These are phyloP conservation scores for Phytophthora cryptogea DNA, from an alignment of 352 stramenopile species.

Conservation along the genomic window DNA sequence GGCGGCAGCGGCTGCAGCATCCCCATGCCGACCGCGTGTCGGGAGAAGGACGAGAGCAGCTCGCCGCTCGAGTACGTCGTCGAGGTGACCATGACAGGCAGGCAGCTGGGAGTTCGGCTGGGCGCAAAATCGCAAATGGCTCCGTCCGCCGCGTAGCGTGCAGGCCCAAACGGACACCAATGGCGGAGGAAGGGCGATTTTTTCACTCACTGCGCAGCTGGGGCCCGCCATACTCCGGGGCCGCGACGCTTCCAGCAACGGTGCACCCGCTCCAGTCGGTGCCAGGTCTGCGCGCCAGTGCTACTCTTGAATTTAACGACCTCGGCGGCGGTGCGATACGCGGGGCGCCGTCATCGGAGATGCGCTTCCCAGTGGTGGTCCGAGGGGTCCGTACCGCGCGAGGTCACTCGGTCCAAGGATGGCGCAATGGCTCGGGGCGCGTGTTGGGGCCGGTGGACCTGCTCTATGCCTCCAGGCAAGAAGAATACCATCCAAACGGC, in stretches of 20 bases:
- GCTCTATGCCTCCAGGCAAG: conserved; percentile 1
- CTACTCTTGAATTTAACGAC: conserved; percentile 8
- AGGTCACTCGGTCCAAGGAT: conserved; percentile 1
- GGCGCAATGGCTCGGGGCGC: background rate
- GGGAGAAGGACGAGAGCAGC: conserved; percentile 35
- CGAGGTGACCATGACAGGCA: conserved; percentile 29
- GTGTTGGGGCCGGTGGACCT: background rate
- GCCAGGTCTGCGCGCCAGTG: conserved; percentile 11
- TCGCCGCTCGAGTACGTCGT: conserved; percentile 37
- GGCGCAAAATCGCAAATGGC: conserved; percentile 43
- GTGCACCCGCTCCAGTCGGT: conserved; percentile 8
- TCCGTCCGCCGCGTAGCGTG: conserved; percentile 1
- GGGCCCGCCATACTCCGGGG: background rate
- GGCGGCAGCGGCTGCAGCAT: conserved; percentile 31
- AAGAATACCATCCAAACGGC: conserved; percentile 1
- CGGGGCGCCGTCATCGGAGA: background rate
- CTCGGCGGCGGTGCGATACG: conserved; percentile 3
- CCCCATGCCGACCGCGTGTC: conserved; percentile 7
- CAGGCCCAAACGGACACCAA: background rate
- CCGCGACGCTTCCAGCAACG: conserved; percentile 19
- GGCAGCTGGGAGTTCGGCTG: conserved; percentile 7
- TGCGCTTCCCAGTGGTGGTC: too few relatives aligned
- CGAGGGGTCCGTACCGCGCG: conserved; percentile 6
- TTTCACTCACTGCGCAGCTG: conserved; percentile 15
- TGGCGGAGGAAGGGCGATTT: conserved; percentile 15